Percentiles rank a stretch among this genome's conserved stretches.
These are phyloP conservation scores for Glonium stellatum DNA, from an alignment of 495 filamentous ascomycete species.

Conservation along the genomic window DNA sequence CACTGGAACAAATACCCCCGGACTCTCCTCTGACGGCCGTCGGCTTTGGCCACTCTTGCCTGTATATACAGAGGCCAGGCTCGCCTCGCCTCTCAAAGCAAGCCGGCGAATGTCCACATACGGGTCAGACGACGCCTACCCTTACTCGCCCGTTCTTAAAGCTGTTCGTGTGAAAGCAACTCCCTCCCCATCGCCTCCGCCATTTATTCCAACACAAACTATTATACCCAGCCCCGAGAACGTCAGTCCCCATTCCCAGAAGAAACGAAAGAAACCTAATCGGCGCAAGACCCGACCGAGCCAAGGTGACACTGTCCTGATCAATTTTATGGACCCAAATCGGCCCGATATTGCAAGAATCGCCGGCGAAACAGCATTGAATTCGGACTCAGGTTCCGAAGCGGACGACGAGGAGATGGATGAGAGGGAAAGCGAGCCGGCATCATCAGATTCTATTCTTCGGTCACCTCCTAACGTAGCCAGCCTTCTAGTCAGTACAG, in stretches of 20 bases:
- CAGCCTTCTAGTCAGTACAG: conserved; percentile 9
- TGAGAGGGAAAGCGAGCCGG: conserved; percentile 9
- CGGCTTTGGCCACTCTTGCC: not conserved
- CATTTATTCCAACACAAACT: conserved; percentile 15
- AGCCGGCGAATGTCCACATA: conserved; percentile 25
- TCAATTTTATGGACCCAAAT: conserved; percentile 29
- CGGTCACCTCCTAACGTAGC: not conserved
- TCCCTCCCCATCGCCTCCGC: conserved; percentile 30
- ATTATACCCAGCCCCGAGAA: conserved; percentile 15
- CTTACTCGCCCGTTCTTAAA: conserved; percentile 24
- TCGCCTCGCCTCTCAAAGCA: conserved; percentile 15
- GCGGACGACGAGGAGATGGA: conserved; percentile 29
- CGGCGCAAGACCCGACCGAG: conserved; percentile 29
- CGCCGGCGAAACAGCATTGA: conserved; percentile 26
- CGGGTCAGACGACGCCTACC: conserved; percentile 28
- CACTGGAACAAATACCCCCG: not conserved
- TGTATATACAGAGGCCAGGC: conserved; percentile 11
- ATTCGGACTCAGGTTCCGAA: conserved; percentile 27
- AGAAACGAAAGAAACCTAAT: conserved; percentile 29
- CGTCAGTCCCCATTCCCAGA: conserved; percentile 27
- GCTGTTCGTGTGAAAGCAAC: conserved; percentile 24
- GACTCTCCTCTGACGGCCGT: not conserved
- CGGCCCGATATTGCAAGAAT: conserved; percentile 30
- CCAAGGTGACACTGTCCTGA: conserved; percentile 32
- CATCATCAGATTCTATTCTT: not conserved